These are phyloP conservation scores for Tylopilus plumbeoviolaceoides DNA, from an alignment of 768 basidiomycete genomes.

Conservation along the genomic window DNA sequence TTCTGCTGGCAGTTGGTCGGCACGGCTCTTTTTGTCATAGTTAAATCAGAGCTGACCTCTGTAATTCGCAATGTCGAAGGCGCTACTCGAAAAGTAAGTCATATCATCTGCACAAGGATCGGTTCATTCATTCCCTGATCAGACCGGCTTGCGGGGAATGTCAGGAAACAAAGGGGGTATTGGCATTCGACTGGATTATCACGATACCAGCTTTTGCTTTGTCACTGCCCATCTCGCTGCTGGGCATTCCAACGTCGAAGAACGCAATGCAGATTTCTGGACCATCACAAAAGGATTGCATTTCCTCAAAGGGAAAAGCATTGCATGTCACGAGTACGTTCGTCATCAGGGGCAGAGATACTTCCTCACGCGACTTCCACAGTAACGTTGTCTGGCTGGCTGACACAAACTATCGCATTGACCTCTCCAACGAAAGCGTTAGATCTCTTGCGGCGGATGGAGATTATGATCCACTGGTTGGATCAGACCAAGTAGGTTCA, in stretches of 20 bases:
- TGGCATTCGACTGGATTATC: slow-evolving; percentile 86
- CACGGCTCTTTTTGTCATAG: slow-evolving; percentile 83
- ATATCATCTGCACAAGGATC: not conserved
- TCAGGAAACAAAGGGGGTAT: slow-evolving; percentile 98
- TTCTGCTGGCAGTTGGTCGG: slow-evolving; percentile 72
- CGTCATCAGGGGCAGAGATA: not conserved
- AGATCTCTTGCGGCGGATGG: slow-evolving; percentile 59
- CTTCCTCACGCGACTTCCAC: slow-evolving; percentile 6
- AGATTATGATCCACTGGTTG: slow-evolving; percentile 70
- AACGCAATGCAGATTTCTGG: slow-evolving; percentile 87
- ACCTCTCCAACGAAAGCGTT: slow-evolving; percentile 79
- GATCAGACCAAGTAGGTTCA: slow-evolving; percentile 75
- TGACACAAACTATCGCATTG: slow-evolving; percentile 94
- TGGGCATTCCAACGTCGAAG: slow-evolving; percentile 86
- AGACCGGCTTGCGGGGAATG: slow-evolving; percentile 91
- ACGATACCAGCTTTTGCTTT: slow-evolving; percentile 92
- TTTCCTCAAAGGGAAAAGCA: slow-evolving; percentile 86
- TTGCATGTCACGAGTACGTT: slow-evolving; percentile 84
- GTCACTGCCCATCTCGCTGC: slow-evolving; percentile 95
- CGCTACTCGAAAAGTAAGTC: slow-evolving; percentile 78
- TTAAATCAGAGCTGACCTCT: slow-evolving; percentile 69
- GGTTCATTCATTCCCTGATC: slow-evolving; percentile 3
- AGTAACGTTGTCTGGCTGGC: slow-evolving; percentile 94
- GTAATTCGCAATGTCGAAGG: slow-evolving; percentile 92
- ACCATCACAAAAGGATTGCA: slow-evolving; percentile 83